phyloP scores from a whole-genome alignment of 208 protist genomes.

The Leishmania tarentolae region DNA sequence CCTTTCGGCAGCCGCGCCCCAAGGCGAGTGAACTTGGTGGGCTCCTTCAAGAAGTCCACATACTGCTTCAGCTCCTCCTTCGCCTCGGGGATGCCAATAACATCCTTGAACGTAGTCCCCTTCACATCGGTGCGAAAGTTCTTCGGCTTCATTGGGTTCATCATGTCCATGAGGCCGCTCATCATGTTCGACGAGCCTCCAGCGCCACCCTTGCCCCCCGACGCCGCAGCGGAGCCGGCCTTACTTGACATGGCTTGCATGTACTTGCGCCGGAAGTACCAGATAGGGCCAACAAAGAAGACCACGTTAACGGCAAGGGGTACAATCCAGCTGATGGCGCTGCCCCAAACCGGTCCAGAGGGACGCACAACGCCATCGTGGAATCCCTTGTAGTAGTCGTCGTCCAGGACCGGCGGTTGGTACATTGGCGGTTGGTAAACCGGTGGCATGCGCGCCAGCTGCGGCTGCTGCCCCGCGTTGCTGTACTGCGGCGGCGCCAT shows the following conservation, averaged over 20 bases:
- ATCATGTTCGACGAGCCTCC: constrained; percentile 43
- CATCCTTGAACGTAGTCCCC: constrained; percentile 92
- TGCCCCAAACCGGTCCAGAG: constrained; percentile 67
- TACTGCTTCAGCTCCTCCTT: constrained; percentile 98
- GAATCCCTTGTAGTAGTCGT: constrained; percentile 92
- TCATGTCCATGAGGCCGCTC: constrained; percentile 91
- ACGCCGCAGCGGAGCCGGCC: constrained; percentile 23
- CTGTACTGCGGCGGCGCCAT: constrained; percentile 18
- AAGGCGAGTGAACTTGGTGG: constrained; percentile 94
- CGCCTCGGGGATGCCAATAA: constrained; percentile 97
- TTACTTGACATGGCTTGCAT: constrained; percentile 69
- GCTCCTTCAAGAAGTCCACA: constrained; percentile 98
- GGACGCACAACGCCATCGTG: constrained; percentile 86
- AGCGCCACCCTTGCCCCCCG: constrained; percentile 37
- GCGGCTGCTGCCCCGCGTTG: constrained; percentile 13
- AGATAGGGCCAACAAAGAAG: constrained; percentile 87
- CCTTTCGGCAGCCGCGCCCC: constrained; percentile 97
- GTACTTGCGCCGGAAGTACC: constrained; percentile 90
- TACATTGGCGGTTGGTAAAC: constrained; percentile 34
- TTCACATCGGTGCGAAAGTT: constrained; percentile 90
- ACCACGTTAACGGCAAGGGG: constrained; percentile 82
- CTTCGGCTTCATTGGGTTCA: constrained; percentile 92
- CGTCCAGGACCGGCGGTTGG: constrained; percentile 44
- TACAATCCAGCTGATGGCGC: constrained; percentile 75
- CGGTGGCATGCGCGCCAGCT: constrained; percentile 15